Conservation (phyloP, 306 rosid species). For the Hippophae tibetana region DNA sequence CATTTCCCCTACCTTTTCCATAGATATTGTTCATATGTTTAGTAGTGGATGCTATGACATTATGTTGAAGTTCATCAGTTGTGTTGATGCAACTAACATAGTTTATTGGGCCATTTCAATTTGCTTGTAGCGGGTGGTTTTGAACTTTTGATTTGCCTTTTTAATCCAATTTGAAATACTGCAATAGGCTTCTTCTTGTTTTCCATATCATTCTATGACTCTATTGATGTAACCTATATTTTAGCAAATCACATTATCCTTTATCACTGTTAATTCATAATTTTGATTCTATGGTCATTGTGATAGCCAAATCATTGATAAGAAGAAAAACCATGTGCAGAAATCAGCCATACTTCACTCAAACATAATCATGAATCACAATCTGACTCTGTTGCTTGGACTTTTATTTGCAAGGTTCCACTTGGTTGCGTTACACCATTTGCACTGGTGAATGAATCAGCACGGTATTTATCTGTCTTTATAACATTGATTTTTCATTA, state of each 20-base stretch:
- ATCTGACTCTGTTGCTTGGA: slow-evolving; percentile 16
- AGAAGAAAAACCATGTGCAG: neutral
- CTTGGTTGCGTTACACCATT: slow-evolving; percentile 87
- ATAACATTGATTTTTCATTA: neutral
- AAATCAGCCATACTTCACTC: neutral
- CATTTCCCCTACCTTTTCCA: neutral
- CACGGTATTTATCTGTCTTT: slow-evolving; percentile 41
- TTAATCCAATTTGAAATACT: too few relatives aligned
- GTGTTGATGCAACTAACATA: too few relatives aligned
- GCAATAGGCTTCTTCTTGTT: too few relatives aligned
- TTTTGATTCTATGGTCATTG: neutral
- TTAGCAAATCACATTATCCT: neutral
- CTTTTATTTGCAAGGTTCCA: slow-evolving; percentile 50
- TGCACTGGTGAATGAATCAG: slow-evolving; percentile 80
- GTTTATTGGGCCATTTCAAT: too few relatives aligned
- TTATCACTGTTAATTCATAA: neutral
- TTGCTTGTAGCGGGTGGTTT: too few relatives aligned
- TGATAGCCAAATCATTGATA: neutral
- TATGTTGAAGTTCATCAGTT: too few relatives aligned
- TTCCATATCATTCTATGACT: too few relatives aligned
- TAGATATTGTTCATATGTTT: too few relatives aligned
- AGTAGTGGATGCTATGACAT: too few relatives aligned
- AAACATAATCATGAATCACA: slow-evolving; percentile 1
- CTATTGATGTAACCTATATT: neutral
- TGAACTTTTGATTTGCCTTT: too few relatives aligned